Conservation (phyloP, 2,329 filamentous ascomycete genomes). For the Ilyonectria mors-panacis region DNA sequence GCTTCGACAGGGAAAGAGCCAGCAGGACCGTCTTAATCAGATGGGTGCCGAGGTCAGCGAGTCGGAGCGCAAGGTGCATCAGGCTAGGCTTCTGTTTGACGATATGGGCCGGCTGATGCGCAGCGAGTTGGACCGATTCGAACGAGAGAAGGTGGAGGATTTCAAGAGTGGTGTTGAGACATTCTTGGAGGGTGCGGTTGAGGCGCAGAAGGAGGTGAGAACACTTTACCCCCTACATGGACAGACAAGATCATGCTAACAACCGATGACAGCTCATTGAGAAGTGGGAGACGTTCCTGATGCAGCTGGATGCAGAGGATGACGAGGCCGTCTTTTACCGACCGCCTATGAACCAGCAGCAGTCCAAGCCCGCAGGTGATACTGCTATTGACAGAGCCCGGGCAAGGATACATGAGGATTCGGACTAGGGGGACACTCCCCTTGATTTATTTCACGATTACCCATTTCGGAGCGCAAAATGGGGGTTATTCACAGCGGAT, state of each 20-base stretch:
- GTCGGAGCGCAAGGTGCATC: conserved; percentile 92
- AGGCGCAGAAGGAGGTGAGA: conserved; percentile 97
- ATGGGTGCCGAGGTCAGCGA: conserved; percentile 94
- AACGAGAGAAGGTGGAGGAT: conserved; percentile 97
- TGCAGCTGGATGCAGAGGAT: conserved; percentile 95
- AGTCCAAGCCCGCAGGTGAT: conserved; percentile 66
- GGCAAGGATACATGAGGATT: conserved; percentile 73
- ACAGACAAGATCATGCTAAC: conserved; percentile 38
- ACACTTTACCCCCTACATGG: neutral
- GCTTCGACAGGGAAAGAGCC: conserved; percentile 92
- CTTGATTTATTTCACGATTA: conserved; percentile 32
- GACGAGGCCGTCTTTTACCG: conserved; percentile 80
- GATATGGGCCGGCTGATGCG: conserved; percentile 98
- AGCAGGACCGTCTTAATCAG: conserved; percentile 95
- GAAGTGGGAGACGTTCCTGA: conserved; percentile 97
- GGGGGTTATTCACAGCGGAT: conserved; percentile 14
- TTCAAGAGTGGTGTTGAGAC: conserved; percentile 99
- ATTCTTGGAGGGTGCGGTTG: conserved; percentile 95
- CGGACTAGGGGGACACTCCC: conserved; percentile 60
- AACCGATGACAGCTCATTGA: conserved; percentile 72
- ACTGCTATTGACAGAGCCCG: conserved; percentile 74
- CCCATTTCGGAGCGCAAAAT: conserved; percentile 31
- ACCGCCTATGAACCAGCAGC: conserved; percentile 69
- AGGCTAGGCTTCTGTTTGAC: conserved; percentile 90
- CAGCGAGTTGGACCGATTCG: conserved; percentile 91